Evolutionary conservation across 1,284 basidiomycete genomes (phyloP), one percentile per base, ranked within the genome.

Genomic region (Exobasidium rhododendri): DNA sequence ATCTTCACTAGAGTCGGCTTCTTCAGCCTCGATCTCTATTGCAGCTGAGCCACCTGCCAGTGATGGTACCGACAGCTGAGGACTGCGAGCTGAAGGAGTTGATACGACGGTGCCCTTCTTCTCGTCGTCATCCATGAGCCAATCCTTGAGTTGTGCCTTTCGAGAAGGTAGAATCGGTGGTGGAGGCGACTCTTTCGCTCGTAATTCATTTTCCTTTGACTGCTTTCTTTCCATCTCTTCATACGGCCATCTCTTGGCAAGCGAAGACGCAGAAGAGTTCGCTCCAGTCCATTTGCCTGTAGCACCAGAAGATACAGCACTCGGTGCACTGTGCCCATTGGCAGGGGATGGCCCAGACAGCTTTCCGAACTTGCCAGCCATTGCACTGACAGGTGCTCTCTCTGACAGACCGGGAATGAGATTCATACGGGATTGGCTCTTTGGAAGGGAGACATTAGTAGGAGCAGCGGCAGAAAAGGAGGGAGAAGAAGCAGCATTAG

Each of bases 341-440:
- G n/a, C n/a, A n/a, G n/a, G n/a, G n/a, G n/a, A n/a, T n/a, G n/a
- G n/a, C 44, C 66, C 64, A 50, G 30, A 40, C 17, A 66, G 29
- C 29, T 59, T 24, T 11, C 44, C 58, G 56, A 71, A 71, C 17
- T 64, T 61, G 7, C 69, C 65, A 1, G 71, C 69, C 62, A 73
- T 64, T 1, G 67, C 67, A 14, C 67, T 66, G 20, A 73, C 64
- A 40, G 65, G 67, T 0, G 63, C 64, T 13, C 71, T 56, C 24
- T 69, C 67, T 7, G 68, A 57, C 1, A 70, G 60, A 3, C 66
- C 70, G 17, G 67, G 59, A 35, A 43, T 62, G 30, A 40, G 30
- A 45, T 58, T 50, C 44, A 22, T 4, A 24, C 17, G 57, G 22
- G 11, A 54, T 32, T 4, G 56, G 22, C 17, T 29, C 11, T 47